A percentile compares a stretch with the other conserved stretches of the same genome.
Conservation (phyloP, 768 basidiomycete genomes). For the Pisolithus tinctorius region DNA sequence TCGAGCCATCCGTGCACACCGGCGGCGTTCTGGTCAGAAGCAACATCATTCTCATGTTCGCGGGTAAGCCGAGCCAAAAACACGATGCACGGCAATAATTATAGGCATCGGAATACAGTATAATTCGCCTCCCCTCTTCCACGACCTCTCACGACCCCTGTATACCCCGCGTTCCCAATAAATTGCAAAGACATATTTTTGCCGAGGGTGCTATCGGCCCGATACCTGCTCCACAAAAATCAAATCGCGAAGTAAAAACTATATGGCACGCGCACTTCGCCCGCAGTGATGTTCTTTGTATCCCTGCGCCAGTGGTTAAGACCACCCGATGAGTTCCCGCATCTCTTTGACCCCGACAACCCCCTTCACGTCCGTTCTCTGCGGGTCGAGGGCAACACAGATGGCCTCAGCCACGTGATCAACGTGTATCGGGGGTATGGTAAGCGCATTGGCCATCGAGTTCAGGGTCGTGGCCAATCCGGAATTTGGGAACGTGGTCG, state of each 20-base stretch:
- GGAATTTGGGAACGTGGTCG: slow-evolving; percentile 9
- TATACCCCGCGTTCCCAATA: too few species aligned
- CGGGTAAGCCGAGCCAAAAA: background rate
- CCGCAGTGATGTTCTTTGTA: slow-evolving; percentile 10
- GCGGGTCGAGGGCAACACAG: slow-evolving; percentile 51
- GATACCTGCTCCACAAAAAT: background rate
- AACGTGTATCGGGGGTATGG: slow-evolving; percentile 89
- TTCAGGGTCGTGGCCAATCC: slow-evolving; percentile 43
- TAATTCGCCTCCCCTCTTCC: background rate
- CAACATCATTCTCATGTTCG: background rate
- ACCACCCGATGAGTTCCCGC: slow-evolving; percentile 72
- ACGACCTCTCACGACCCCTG: background rate
- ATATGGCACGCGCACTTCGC: background rate
- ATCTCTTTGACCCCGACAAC: slow-evolving; percentile 67
- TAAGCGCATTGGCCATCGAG: slow-evolving; percentile 71
- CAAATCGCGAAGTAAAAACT: background rate
- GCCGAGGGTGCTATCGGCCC: background rate
- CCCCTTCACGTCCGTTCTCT: slow-evolving; percentile 44
- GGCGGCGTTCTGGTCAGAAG: too few species aligned
- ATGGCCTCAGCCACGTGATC: slow-evolving; percentile 90
- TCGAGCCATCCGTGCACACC: too few species aligned
- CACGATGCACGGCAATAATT: background rate
- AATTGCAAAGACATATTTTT: too few species aligned
- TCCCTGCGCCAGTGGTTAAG: slow-evolving; percentile 20
- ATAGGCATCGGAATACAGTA: background rate